Percentiles rank a stretch among this genome's conserved stretches.
Evolutionary conservation across 148 eudicot species (phyloP).

Genomic region (Rhododendron henanense): DNA sequence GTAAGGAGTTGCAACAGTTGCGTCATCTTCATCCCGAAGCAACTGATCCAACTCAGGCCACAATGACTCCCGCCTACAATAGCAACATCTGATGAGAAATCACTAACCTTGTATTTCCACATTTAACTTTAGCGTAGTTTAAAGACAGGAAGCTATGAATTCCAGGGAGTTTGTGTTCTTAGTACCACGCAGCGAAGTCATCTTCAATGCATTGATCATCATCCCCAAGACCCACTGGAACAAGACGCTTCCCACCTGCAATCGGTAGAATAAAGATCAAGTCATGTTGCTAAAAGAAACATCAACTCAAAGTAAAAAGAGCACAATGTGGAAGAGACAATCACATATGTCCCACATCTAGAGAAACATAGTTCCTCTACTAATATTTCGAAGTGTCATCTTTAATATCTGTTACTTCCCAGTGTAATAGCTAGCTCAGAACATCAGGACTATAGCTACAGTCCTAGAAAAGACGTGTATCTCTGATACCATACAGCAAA

Average conservation of each 20-base stretch:
- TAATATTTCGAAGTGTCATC: not conserved
- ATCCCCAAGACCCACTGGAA: constrained; percentile 91
- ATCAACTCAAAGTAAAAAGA: not conserved
- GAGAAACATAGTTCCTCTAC: not conserved
- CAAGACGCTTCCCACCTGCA: constrained; percentile 82
- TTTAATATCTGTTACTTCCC: not conserved
- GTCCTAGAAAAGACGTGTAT: not conserved
- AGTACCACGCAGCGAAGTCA: constrained; percentile 93
- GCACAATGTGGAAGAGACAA: not conserved
- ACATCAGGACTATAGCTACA: not conserved
- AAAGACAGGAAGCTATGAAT: not conserved
- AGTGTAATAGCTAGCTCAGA: not conserved
- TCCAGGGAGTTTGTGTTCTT: not conserved
- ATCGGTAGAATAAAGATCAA: not conserved
- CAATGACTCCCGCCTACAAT: constrained; percentile 67
- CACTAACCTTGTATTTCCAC: not conserved
- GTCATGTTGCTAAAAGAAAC: not conserved
- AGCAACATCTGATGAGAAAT: not conserved
- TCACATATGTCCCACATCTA: not conserved
- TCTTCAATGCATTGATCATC: constrained; percentile 98
- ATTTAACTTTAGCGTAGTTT: not conserved
- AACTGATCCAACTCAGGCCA: constrained; percentile 96
- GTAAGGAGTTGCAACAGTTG: constrained; percentile 75
- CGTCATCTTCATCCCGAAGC: constrained; percentile 61
- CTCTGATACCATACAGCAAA: not conserved